Percentiles rank a stretch among this genome's conserved stretches.
These are phyloP conservation scores for Arthroderma sp. DNA, from an alignment of 2,329 filamentous ascomycete species.

Conservation along the genomic window DNA sequence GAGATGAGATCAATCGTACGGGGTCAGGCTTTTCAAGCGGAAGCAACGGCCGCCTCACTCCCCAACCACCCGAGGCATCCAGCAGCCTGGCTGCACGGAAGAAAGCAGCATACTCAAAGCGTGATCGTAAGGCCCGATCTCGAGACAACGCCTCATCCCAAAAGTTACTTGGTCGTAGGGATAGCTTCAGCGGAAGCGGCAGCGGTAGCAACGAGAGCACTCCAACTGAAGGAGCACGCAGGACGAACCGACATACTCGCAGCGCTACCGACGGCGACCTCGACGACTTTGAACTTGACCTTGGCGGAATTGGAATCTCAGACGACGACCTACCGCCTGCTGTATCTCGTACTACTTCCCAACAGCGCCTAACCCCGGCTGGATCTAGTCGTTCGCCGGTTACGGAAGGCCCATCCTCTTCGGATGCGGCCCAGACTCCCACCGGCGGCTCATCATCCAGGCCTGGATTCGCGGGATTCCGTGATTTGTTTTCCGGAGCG, in stretches of 20 bases:
- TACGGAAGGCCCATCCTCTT: neutral
- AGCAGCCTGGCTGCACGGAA: slow-evolving; percentile 34
- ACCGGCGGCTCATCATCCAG: slow-evolving; percentile 6
- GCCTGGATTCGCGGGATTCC: slow-evolving; percentile 48
- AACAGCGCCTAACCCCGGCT: slow-evolving; percentile 9
- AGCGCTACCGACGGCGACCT: slow-evolving; percentile 17
- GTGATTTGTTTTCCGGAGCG: slow-evolving; percentile 62
- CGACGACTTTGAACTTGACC: slow-evolving; percentile 27
- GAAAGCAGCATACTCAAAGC: slow-evolving; percentile 37
- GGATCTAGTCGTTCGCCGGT: neutral
- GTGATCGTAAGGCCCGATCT: slow-evolving; percentile 30
- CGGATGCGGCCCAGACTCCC: slow-evolving; percentile 3
- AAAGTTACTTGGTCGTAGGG: slow-evolving; percentile 35
- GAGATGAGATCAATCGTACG: slow-evolving; percentile 21
- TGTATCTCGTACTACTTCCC: slow-evolving; percentile 28
- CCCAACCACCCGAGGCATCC: slow-evolving; percentile 22
- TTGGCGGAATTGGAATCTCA: slow-evolving; percentile 22
- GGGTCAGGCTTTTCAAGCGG: slow-evolving; percentile 44
- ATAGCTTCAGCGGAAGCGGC: slow-evolving; percentile 31
- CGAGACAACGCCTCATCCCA: slow-evolving; percentile 33
- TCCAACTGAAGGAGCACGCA: slow-evolving; percentile 38
- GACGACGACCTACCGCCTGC: slow-evolving; percentile 50
- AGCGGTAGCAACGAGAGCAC: slow-evolving; percentile 33
- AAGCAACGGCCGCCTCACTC: slow-evolving; percentile 41
- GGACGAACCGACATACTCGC: slow-evolving; percentile 26